Conservation (phyloP, 495 filamentous ascomycete species). For the Filosporella fistucella region DNA sequence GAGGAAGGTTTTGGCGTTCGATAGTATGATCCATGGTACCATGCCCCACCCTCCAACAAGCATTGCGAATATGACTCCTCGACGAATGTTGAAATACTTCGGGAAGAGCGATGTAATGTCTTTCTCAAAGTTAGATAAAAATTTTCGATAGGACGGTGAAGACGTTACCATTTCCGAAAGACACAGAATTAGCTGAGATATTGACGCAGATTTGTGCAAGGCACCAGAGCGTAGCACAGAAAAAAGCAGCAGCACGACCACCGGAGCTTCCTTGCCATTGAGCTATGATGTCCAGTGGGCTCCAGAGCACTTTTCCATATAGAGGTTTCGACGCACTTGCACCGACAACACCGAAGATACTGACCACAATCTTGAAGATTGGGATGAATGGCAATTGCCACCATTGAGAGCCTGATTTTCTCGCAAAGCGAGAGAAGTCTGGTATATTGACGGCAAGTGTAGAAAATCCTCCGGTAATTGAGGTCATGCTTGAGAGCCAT, state of each 20-base stretch:
- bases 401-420: background rate
- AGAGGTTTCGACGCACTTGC: slow-evolving; percentile 29
- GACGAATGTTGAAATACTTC: slow-evolving; percentile 36
- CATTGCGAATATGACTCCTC: slow-evolving; percentile 32
- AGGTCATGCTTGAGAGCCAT: slow-evolving; percentile 36
- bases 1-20: slow-evolving; percentile 36
- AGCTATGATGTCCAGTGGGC: slow-evolving; percentile 33
- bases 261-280: slow-evolving; percentile 27
- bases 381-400: slow-evolving; percentile 2
- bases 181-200: slow-evolving; percentile 33
- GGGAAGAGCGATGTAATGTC: slow-evolving; percentile 34
- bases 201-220: slow-evolving; percentile 39
- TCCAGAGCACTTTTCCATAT: slow-evolving; percentile 36
- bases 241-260: slow-evolving; percentile 37
- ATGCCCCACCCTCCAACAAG: slow-evolving; percentile 26
- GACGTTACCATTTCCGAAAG: slow-evolving; percentile 29
- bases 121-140: background rate
- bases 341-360: slow-evolving; percentile 35
- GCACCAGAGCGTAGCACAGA: slow-evolving; percentile 30
- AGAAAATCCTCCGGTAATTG: slow-evolving; percentile 33
- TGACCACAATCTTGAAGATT: slow-evolving; percentile 4
- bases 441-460: slow-evolving; percentile 39
- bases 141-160: too few species aligned
- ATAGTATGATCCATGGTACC: slow-evolving; percentile 47
- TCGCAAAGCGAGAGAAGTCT: slow-evolving; percentile 36